Evolutionary conservation across 306 rosid genomes (phyloP), one percentile per base, ranked within the genome.

Genomic region (Vigna hirtella): DNA sequence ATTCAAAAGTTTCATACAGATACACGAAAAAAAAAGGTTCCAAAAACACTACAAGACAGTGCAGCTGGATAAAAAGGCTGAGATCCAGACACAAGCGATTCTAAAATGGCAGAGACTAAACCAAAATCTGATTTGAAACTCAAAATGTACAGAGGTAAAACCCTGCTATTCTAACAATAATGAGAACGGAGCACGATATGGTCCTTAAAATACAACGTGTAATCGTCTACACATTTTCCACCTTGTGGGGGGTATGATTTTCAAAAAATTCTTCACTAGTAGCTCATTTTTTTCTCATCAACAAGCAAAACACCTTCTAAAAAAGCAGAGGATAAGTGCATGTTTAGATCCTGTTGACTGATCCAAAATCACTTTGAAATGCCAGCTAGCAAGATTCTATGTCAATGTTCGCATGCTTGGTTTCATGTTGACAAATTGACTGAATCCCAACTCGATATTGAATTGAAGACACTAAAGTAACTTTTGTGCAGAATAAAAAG

Each of bases 31-130:
- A 57, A 30, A 30, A 30, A 30, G 34, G 4, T 7, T 74, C 69
- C 56, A 69, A 62, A 63, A 77, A 32, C 62, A 62, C 40, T 71
- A 38, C 15, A 11, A 61, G 26, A 52, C 53, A 53, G 65, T 24
- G 63, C 34, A 18, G 5, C 38, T 3, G 72, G 71, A 63, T 32
- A 49, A 80, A 70, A 77, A 64, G 67, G 71, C 40, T 45, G 3
- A 55, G 11, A 56, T 72, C 34, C 30, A 34, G 26, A 66, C 12
- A 3, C 0, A 34, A 42, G 47, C 43, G 45, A 55, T 45, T 32
- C 40, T 20, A 24, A 78, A 36, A 16, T 51, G 28, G 67, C 28
- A 73, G 51, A 52, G 30, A 28, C 57, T 34, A 17, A 17, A 34
- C 14, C 4, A 43, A 73, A 74, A 20, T 63, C 38, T 22, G 15